Conservation (phyloP, 306 rosid species). For the Lupinus albus region DNA sequence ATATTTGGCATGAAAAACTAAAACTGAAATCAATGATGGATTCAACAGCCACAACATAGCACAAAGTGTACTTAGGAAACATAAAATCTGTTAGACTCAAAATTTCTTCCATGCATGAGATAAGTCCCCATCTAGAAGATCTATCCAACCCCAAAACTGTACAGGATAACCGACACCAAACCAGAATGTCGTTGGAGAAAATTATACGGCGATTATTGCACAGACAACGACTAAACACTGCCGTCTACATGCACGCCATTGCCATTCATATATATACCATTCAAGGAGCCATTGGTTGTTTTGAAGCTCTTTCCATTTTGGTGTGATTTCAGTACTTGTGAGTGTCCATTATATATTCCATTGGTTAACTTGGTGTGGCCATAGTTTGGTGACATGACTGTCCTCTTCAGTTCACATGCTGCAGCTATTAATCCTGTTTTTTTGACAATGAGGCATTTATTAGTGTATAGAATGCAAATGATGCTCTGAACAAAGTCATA, state of each 20-base stretch:
- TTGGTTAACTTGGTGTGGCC: constrained; percentile 47
- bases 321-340: constrained; percentile 45
- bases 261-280: constrained; percentile 51
- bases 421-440: constrained; percentile 82
- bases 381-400: constrained; percentile 35
- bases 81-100: constrained; percentile 66
- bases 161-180: constrained; percentile 62
- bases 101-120: no score
- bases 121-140: constrained; percentile 55
- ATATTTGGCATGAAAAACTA: constrained; percentile 50
- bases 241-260: constrained; percentile 61
- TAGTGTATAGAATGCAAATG: constrained; percentile 8
- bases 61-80: constrained; percentile 45
- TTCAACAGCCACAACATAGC: constrained; percentile 45
- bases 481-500: neutral
- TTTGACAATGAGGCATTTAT: constrained; percentile 10
- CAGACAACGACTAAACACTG: constrained; percentile 39
- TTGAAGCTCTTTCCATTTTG: constrained; percentile 54
- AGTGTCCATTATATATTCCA: constrained; percentile 57
- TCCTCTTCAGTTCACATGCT: constrained; percentile 54
- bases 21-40: constrained; percentile 45
- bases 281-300: constrained; percentile 60
- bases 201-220: constrained; percentile 34
- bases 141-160: constrained; percentile 86
- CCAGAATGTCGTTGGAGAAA: constrained; percentile 50